Evolutionary conservation across 2,329 filamentous ascomycete genomes (phyloP).

Genomic region (Talaromyces atroroseus): DNA sequence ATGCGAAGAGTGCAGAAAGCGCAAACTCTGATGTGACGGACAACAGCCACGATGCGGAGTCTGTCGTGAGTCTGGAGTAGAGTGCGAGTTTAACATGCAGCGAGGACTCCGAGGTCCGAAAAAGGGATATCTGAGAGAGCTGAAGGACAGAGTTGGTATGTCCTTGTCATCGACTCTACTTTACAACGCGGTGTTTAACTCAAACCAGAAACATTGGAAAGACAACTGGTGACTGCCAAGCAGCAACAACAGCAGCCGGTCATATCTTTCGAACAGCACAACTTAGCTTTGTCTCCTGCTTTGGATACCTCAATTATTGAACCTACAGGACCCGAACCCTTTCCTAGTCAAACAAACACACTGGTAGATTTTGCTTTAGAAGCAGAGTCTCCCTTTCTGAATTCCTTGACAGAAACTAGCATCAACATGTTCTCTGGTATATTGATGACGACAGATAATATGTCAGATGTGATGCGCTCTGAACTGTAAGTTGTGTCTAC

Average conservation of each 20-base stretch:
- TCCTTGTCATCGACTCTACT: not conserved
- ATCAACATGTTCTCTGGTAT: not conserved
- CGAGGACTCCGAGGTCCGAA: conserved; percentile 17
- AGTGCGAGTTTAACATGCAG: conserved; percentile 14
- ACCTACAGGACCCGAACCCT: not conserved
- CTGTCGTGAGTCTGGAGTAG: conserved; percentile 12
- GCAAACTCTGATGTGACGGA: conserved; percentile 56
- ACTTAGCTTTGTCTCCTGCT: not conserved
- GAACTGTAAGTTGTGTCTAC: not conserved
- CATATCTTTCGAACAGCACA: not conserved
- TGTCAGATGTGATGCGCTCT: not conserved
- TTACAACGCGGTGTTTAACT: not conserved
- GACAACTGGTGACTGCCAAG: not conserved
- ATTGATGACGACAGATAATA: not conserved
- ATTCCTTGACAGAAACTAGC: not conserved
- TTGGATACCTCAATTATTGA: not conserved
- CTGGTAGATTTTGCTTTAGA: not conserved
- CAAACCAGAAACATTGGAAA: not conserved
- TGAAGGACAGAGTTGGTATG: conserved; percentile 10
- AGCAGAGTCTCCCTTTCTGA: not conserved
- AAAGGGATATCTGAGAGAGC: conserved; percentile 16
- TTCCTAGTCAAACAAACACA: not conserved
- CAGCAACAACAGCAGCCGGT: not conserved
- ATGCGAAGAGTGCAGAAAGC: conserved; percentile 39
- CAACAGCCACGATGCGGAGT: conserved; percentile 45